Conservation (phyloP, 805 yeast species). For the Nakazawaea ambrosiae region DNA sequence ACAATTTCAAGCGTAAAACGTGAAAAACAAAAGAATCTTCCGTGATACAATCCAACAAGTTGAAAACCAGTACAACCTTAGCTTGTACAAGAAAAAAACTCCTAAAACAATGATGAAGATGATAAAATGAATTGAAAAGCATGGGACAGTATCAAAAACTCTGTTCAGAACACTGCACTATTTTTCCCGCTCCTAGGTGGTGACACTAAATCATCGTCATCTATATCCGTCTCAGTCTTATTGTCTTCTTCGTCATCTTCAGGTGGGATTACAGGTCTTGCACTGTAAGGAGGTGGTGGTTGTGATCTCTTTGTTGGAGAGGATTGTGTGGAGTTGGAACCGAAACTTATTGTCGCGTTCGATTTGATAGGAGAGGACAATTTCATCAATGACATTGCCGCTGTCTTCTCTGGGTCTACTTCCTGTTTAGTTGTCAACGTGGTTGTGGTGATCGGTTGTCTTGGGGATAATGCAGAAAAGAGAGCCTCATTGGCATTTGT, state of each 20-base stretch:
- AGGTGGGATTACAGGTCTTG: neutral
- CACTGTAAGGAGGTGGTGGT: neutral
- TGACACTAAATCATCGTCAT: conserved; percentile 10
- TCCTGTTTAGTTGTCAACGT: conserved; percentile 6
- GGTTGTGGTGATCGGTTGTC: neutral
- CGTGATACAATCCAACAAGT: too few relatives aligned
- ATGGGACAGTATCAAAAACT: neutral
- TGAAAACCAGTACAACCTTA: too few relatives aligned
- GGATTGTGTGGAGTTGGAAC: neutral
- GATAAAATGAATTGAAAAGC: too few relatives aligned
- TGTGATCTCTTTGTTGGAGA: conserved; percentile 5
- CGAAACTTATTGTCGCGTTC: conserved; percentile 1
- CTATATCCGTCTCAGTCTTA: conserved; percentile 11
- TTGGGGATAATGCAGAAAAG: conserved; percentile 9
- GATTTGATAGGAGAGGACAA: conserved; percentile 39
- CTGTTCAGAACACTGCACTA: too few relatives aligned
- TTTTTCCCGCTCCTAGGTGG: too few relatives aligned
- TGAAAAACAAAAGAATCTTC: too few relatives aligned
- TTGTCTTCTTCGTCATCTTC: conserved; percentile 8
- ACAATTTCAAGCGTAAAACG: too few relatives aligned
- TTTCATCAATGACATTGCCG: conserved; percentile 48
- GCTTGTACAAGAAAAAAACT: too few relatives aligned
- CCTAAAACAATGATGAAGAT: too few relatives aligned
- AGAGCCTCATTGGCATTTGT: conserved; percentile 10
- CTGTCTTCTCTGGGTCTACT: conserved; percentile 39